These are phyloP conservation scores for Alopecurus myosuroides DNA, from an alignment of 176 grass and related monocot genomes.

Conservation along the genomic window DNA sequence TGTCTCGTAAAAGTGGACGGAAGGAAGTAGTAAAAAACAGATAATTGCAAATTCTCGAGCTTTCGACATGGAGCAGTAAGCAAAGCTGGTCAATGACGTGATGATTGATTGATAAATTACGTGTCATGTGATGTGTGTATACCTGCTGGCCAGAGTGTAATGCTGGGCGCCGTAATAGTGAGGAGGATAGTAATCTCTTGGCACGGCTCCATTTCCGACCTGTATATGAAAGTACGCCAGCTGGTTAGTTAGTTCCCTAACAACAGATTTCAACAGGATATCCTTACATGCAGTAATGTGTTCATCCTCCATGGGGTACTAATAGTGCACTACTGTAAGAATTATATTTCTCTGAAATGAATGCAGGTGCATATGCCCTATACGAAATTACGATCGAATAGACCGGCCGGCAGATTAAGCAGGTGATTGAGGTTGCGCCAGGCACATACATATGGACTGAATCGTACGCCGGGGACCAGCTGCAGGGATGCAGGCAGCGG, in stretches of 20 bases:
- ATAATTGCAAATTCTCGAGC: too few species aligned
- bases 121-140: background rate
- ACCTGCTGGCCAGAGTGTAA: slow-evolving; percentile 21
- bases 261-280: background rate
- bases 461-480: background rate
- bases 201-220: slow-evolving; percentile 22
- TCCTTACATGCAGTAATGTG: background rate
- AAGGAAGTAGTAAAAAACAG: too few species aligned
- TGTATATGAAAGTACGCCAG: background rate
- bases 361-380: background rate
- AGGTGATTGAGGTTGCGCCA: background rate
- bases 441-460: background rate
- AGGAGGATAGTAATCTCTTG: background rate
- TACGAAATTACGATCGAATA: background rate
- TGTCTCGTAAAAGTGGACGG: too few species aligned
- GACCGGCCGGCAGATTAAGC: background rate
- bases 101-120: too few species aligned
- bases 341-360: background rate
- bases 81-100: background rate
- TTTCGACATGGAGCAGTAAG: background rate
- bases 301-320: background rate
- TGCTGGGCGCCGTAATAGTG: slow-evolving; percentile 16
- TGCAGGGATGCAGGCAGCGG: background rate
- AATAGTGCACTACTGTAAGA: background rate
- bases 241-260: background rate